These are phyloP conservation scores for Auxenochlorella protothecoides DNA, from an alignment of 139 green algal species.

Conservation along the genomic window DNA sequence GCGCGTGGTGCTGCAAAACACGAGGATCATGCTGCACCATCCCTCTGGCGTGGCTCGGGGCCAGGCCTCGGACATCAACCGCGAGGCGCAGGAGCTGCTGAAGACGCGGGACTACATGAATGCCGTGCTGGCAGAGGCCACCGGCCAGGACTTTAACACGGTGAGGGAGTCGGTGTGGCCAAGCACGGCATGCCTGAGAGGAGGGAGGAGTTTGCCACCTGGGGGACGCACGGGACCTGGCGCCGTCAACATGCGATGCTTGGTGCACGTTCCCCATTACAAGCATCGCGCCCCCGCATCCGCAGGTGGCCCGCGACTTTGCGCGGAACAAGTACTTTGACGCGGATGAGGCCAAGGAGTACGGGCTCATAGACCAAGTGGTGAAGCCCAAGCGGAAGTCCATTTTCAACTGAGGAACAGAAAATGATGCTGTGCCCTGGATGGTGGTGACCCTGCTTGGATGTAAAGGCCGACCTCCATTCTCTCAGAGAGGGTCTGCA, in stretches of 20 bases:
- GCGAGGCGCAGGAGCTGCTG: constrained; percentile 91
- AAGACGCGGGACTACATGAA: constrained; percentile 86
- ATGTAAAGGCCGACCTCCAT: no score
- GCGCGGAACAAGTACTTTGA: constrained; percentile 61
- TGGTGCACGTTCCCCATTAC: no score
- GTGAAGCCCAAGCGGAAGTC: constrained; percentile 10
- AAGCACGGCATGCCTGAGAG: no score
- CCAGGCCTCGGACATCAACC: constrained; percentile 93
- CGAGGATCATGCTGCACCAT: constrained; percentile 93
- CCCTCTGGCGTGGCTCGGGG: constrained; percentile 82
- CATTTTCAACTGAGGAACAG: neutral
- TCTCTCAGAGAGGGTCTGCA: no score
- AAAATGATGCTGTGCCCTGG: neutral
- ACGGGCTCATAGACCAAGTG: constrained; percentile 63
- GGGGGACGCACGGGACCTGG: no score
- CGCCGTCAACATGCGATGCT: no score
- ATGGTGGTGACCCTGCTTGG: no score
- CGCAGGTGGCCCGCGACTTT: constrained; percentile 44
- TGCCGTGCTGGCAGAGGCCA: constrained; percentile 58
- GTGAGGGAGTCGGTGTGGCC: constrained; percentile 16
- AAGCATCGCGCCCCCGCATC: no score
- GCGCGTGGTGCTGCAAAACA: constrained; percentile 79
- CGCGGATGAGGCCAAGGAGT: constrained; percentile 57
- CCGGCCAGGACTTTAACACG: constrained; percentile 73
- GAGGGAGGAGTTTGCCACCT: no score